These are phyloP conservation scores for Pseudognaphalium luteoalbum DNA, from an alignment of 129 eudicot species.

Conservation along the genomic window DNA sequence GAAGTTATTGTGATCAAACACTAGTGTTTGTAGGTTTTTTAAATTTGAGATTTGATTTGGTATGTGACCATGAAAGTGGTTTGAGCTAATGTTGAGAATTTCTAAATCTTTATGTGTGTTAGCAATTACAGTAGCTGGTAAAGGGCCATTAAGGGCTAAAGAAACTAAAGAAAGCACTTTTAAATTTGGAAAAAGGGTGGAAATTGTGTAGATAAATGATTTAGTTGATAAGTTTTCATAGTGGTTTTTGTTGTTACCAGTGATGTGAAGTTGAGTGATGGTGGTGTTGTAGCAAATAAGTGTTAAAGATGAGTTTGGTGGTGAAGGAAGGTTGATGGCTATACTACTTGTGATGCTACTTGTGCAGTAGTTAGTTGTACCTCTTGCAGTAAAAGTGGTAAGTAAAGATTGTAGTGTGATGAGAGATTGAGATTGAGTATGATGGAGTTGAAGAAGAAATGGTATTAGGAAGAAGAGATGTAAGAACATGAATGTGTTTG, in stretches of 20 bases:
- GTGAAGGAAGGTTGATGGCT: conserved; percentile 32
- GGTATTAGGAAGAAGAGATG: conserved; percentile 32
- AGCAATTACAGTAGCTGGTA: conserved; percentile 23
- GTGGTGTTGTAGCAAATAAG: conserved; percentile 36
- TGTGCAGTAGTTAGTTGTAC: conserved; percentile 34
- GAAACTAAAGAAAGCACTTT: conserved; percentile 28
- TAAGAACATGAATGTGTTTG: conserved; percentile 16
- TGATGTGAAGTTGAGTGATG: conserved; percentile 42
- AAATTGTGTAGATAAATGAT: conserved; percentile 29
- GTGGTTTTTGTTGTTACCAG: conserved; percentile 15
- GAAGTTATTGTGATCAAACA: conserved; percentile 64
- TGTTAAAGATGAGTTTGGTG: conserved; percentile 38
- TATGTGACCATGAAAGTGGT: conserved; percentile 48
- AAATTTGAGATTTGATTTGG: conserved; percentile 51
- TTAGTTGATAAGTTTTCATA: conserved; percentile 12
- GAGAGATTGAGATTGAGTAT: conserved; percentile 29
- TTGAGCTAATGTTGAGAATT: conserved; percentile 64
- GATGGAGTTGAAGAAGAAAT: conserved; percentile 26
- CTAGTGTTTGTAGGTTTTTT: conserved; percentile 59
- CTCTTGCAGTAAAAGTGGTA: conserved; percentile 34
- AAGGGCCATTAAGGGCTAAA: conserved; percentile 18
- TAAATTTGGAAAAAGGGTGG: conserved; percentile 12
- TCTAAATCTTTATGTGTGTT: conserved; percentile 47
- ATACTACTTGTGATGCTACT: conserved; percentile 29
- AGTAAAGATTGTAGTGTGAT: conserved; percentile 25